These are phyloP conservation scores for Coniosporium tulheliwenetii DNA, from an alignment of 2,329 filamentous ascomycete genomes.

Conservation along the genomic window DNA sequence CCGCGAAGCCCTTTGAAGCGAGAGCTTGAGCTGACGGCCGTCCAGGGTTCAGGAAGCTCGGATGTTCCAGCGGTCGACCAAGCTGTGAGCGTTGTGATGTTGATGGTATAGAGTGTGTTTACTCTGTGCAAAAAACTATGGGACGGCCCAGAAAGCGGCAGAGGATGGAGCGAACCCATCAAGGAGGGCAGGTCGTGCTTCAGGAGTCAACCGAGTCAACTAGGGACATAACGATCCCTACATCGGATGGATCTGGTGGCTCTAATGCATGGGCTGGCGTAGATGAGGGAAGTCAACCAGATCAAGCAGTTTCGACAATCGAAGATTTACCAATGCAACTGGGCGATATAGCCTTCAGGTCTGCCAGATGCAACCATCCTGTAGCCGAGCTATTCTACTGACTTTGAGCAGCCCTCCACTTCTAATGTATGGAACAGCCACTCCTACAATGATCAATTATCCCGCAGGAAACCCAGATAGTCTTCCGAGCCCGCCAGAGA, in stretches of 20 bases:
- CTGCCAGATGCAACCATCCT: not conserved
- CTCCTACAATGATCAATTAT: slow-evolving; percentile 1
- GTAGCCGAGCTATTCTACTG: not conserved
- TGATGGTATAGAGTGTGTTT: slow-evolving; percentile 27
- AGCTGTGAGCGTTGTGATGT: slow-evolving; percentile 23
- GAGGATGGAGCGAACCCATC: too few relatives aligned
- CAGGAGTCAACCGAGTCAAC: too few relatives aligned
- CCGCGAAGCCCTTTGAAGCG: not conserved
- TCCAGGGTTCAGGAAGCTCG: slow-evolving; percentile 31
- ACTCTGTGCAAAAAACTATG: slow-evolving; percentile 33
- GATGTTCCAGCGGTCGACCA: slow-evolving; percentile 28
- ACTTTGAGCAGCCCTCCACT: not conserved
- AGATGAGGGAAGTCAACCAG: too few relatives aligned
- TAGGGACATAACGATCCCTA: slow-evolving; percentile 11
- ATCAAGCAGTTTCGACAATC: too few relatives aligned
- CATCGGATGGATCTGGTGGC: too few relatives aligned
- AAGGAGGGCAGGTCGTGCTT: too few relatives aligned
- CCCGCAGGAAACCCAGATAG: slow-evolving; percentile 7
- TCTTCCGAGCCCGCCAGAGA: not conserved
- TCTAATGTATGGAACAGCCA: not conserved
- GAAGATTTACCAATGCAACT: too few relatives aligned
- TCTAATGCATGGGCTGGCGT: too few relatives aligned
- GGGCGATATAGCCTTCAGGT: not conserved
- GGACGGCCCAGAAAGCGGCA: slow-evolving; percentile 32
- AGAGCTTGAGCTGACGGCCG: not conserved